Conservation (phyloP, 1,284 basidiomycete species). For the Amylostereum areolatum region DNA sequence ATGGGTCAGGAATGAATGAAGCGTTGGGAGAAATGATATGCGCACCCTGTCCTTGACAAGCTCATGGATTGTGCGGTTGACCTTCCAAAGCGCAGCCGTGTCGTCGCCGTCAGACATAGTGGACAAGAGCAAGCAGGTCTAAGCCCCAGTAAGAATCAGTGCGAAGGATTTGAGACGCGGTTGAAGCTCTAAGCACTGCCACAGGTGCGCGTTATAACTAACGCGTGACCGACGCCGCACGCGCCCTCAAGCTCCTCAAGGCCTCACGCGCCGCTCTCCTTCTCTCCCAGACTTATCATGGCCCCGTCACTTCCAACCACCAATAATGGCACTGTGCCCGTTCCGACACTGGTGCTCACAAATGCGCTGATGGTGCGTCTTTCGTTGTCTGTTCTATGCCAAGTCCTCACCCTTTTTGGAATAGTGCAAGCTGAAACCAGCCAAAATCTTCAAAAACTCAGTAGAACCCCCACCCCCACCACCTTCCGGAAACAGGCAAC, state of each 20-base stretch:
- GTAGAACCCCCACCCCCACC: slow-evolving; percentile 56
- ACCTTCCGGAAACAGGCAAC: slow-evolving; percentile 35
- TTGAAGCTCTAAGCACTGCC: too few relatives aligned
- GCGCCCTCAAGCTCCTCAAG: too few relatives aligned
- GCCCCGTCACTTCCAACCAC: slow-evolving; percentile 15
- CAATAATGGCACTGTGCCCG: slow-evolving; percentile 15
- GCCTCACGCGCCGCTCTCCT: too few relatives aligned
- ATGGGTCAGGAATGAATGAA: slow-evolving; percentile 7
- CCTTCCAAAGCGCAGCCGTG: slow-evolving; percentile 87
- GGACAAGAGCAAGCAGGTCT: slow-evolving; percentile 14
- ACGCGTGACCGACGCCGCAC: too few relatives aligned
- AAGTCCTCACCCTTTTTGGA: not conserved
- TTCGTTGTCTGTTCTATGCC: too few relatives aligned
- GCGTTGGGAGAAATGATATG: slow-evolving; percentile 8
- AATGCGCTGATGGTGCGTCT: slow-evolving; percentile 24
- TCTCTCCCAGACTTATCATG: slow-evolving; percentile 1
- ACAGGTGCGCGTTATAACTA: too few relatives aligned
- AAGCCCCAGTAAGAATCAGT: not conserved
- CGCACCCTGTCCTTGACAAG: slow-evolving; percentile 87
- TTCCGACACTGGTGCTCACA: slow-evolving; percentile 17
- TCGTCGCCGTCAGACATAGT: slow-evolving; percentile 67
- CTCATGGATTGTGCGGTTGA: slow-evolving; percentile 96
- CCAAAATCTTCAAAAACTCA: slow-evolving; percentile 81
- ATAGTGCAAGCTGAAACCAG: slow-evolving; percentile 75
- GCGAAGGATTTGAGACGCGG: too few relatives aligned